Evolutionary conservation across 352 stramenopile genomes (phyloP).

Genomic region (Phytophthora foliorum): DNA sequence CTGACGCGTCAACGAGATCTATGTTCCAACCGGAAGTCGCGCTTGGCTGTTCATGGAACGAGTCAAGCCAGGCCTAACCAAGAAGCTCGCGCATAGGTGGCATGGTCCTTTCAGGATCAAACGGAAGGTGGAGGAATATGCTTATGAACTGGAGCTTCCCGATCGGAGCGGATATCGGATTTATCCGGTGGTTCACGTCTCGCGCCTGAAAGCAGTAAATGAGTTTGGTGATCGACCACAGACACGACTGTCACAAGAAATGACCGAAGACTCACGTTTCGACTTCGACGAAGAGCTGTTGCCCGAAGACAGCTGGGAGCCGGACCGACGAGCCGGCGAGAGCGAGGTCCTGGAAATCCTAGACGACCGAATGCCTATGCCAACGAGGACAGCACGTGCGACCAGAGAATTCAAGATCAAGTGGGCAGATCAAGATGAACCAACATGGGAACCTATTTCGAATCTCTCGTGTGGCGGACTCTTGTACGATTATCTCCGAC

Average conservation of each 20-base stretch:
- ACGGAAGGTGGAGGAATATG: too few species aligned
- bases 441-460: conserved; percentile 4
- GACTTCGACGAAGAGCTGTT: not conserved
- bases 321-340: not conserved
- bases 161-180: too few species aligned
- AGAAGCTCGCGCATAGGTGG: too few species aligned
- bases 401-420: conserved; percentile 14
- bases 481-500: conserved; percentile 4
- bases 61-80: too few species aligned
- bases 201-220: too few species aligned
- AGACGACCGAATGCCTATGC: not conserved
- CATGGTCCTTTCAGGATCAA: too few species aligned
- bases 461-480: conserved; percentile 11
- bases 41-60: too few species aligned
- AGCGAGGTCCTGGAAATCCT: not conserved
- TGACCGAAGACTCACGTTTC: not conserved
- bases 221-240: not conserved
- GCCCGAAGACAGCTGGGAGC: not conserved
- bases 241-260: not conserved
- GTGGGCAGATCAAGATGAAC: conserved; percentile 10
- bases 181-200: too few species aligned
- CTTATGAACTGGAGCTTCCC: too few species aligned
- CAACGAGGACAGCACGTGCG: not conserved
- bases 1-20: too few species aligned
- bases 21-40: too few species aligned